Conservation (phyloP, 208 protist species). For the Acanthamoeba triangularis region DNA sequence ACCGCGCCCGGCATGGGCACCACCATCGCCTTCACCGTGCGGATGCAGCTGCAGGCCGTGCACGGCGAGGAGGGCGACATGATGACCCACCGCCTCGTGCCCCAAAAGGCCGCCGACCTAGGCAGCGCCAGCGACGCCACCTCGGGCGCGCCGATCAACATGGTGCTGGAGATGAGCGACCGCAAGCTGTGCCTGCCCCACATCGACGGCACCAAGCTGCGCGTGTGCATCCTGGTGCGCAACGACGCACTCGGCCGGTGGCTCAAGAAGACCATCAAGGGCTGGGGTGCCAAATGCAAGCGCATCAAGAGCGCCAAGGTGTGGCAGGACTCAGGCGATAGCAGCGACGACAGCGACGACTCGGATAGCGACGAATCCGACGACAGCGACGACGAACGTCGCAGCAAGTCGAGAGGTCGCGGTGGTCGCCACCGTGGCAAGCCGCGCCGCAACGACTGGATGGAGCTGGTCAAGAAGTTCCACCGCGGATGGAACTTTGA, state of each 20-base stretch:
- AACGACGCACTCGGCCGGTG: constrained; percentile 6
- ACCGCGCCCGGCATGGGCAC: constrained; percentile 13
- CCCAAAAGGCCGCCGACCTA: neutral
- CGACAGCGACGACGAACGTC: neutral
- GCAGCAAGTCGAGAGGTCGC: neutral
- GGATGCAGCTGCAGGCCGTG: neutral
- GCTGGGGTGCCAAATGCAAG: constrained; percentile 35
- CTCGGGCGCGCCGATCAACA: neutral
- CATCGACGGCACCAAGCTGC: neutral
- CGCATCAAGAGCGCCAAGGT: constrained; percentile 34
- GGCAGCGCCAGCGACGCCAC: neutral
- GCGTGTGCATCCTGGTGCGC: constrained; percentile 11
- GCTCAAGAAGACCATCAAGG: constrained; percentile 7
- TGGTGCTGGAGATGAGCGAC: neutral
- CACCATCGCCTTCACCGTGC: constrained; percentile 17
- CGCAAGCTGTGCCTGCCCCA: constrained; percentile 32
- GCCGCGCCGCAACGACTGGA: neutral
- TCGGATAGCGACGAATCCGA: neutral
- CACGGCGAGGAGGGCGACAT: neutral
- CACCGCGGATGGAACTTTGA: constrained; percentile 1
- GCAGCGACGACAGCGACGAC: neutral
- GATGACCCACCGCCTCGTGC: neutral
- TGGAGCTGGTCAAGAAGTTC: neutral
- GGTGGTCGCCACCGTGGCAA: neutral
- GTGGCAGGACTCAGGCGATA: neutral